phyloP scores from a whole-genome alignment of 208 protist species.

The Acanthamoeba rhysodes region DNA sequence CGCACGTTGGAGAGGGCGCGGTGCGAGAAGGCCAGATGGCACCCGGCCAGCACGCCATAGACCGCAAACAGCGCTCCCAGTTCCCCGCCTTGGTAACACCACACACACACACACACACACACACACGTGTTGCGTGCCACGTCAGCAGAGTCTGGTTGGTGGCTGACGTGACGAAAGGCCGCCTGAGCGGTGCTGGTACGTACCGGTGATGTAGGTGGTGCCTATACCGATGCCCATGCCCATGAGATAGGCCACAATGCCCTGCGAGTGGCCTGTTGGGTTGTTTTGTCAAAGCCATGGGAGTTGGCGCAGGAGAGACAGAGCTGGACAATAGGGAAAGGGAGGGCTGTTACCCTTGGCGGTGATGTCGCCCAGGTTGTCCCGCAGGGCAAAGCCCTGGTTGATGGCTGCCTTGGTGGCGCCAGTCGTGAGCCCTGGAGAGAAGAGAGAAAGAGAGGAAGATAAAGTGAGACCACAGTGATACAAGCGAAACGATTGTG shows the following conservation, averaged over 20 bases:
- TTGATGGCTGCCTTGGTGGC: slow-evolving; percentile 54
- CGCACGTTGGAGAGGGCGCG: slow-evolving; percentile 29
- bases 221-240: slow-evolving; percentile 51
- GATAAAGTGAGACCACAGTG: neutral
- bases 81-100: neutral
- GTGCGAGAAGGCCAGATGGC: slow-evolving; percentile 10
- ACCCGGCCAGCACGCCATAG: neutral
- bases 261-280: slow-evolving; percentile 31
- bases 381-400: slow-evolving; percentile 21
- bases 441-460: no score
- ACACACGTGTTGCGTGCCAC: no score
- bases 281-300: no score
- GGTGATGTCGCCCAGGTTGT: slow-evolving; percentile 68
- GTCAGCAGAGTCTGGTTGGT: neutral
- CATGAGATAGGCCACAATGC: slow-evolving; percentile 51
- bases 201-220: slow-evolving; percentile 42
- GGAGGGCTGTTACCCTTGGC: slow-evolving; percentile 39
- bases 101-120: neutral
- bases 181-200: neutral
- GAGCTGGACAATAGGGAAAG: no score
- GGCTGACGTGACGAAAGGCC: neutral
- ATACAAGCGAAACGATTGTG: neutral
- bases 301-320: no score
- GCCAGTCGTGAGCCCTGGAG: slow-evolving; percentile 48
- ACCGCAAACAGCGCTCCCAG: neutral